Conservation (phyloP, 257 asterid species). For the Gardenia jasminoides region DNA sequence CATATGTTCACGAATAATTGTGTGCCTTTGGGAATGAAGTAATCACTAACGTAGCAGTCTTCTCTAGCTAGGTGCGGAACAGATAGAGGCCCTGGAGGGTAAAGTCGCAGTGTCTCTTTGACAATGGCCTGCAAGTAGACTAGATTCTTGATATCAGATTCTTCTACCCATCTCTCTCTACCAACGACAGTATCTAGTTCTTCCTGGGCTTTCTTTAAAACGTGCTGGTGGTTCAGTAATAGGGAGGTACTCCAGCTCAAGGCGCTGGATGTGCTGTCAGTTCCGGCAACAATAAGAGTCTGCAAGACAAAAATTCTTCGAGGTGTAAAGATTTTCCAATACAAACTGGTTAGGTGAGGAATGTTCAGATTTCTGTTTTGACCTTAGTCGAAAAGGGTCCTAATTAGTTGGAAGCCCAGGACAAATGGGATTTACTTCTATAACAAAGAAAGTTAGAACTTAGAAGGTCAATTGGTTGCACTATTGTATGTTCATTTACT, state of each 20-base stretch:
- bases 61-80: constrained; percentile 38
- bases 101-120: constrained; percentile 46
- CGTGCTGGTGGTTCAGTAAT: constrained; percentile 35
- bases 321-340: too few species aligned
- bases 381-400: too few species aligned
- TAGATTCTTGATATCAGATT: constrained; percentile 42
- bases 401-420: too few species aligned
- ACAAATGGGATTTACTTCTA: too few species aligned
- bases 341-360: too few species aligned
- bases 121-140: constrained; percentile 47
- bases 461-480: too few species aligned
- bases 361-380: too few species aligned
- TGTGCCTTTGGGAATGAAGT: neutral
- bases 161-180: constrained; percentile 43
- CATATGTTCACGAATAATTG: neutral
- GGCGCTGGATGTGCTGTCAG: constrained; percentile 43
- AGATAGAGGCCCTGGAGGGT: constrained; percentile 43
- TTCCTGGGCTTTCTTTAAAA: constrained; percentile 34
- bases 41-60: constrained; percentile 27
- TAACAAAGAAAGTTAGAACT: too few species aligned
- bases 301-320: constrained; percentile 16
- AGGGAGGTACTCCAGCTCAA: constrained; percentile 43
- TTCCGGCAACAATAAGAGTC: constrained; percentile 52
- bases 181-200: constrained; percentile 46
- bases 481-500: too few species aligned